These are phyloP conservation scores for Fusarium sp. DNA, from an alignment of 2,329 filamentous ascomycete genomes.

Conservation along the genomic window DNA sequence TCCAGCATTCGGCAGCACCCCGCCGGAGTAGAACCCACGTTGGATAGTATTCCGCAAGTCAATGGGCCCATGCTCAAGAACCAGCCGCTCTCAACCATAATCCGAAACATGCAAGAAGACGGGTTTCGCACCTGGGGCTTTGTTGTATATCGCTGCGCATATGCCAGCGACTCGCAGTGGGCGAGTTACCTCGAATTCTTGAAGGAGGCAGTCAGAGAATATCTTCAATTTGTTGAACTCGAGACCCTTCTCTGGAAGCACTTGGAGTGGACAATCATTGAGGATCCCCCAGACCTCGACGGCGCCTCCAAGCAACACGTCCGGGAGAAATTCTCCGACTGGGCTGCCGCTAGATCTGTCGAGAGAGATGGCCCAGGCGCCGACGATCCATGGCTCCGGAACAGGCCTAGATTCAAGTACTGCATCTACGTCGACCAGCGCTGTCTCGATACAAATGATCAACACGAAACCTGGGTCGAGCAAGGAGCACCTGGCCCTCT, in stretches of 20 bases:
- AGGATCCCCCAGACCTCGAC: neutral
- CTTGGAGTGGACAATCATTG: conserved; percentile 14
- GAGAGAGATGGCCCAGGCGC: conserved; percentile 3
- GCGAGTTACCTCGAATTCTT: conserved; percentile 26
- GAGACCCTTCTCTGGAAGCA: neutral
- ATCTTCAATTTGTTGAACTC: neutral
- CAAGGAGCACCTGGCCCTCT: accelerated
- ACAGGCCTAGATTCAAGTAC: neutral
- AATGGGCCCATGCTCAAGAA: neutral
- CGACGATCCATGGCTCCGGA: neutral
- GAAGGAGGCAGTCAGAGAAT: conserved; percentile 1
- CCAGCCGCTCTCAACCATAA: neutral
- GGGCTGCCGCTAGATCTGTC: neutral
- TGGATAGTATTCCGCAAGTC: conserved; percentile 19
- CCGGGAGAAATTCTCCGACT: conserved; percentile 1
- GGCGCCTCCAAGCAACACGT: conserved; percentile 12
- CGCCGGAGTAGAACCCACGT: conserved; percentile 1
- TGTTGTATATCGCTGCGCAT: conserved; percentile 12
- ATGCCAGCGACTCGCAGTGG: conserved; percentile 8
- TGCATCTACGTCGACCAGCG: neutral
- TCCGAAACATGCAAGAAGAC: conserved; percentile 1
- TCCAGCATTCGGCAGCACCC: conserved; percentile 7
- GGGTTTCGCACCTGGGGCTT: conserved; percentile 7
- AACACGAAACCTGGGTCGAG: neutral
- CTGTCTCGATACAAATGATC: neutral